Evolutionary conservation across 129 eudicot genomes (phyloP).

Genomic region (Tagetes patula): DNA sequence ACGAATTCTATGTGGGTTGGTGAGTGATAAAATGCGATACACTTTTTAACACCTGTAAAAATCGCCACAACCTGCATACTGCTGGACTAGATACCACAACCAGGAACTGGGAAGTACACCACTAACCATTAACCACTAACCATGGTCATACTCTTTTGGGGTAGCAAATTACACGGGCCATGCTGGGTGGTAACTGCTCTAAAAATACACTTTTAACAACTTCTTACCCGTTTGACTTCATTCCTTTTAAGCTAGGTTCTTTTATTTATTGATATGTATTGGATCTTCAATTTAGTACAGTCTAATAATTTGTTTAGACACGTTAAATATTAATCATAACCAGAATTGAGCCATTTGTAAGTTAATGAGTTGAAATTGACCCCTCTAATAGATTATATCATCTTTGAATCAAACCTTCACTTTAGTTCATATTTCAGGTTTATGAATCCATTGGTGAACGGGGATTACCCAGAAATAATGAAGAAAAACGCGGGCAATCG

Average conservation of each 20-base stretch:
- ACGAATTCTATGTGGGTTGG: constrained; percentile 72
- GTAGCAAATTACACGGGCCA: neutral
- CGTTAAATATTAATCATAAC: neutral
- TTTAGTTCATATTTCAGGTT: constrained; percentile 41
- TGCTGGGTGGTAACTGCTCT: neutral
- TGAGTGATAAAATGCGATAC: constrained; percentile 31
- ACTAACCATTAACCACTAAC: too few relatives aligned
- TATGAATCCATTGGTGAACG: constrained; percentile 57
- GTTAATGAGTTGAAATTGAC: neutral
- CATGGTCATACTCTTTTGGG: neutral
- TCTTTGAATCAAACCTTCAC: too few relatives aligned
- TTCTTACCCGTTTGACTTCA: neutral
- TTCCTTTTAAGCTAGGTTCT: neutral
- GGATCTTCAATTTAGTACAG: neutral
- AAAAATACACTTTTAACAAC: neutral
- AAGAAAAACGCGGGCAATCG: constrained; percentile 54
- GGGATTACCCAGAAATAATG: constrained; percentile 68
- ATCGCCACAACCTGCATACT: too few relatives aligned
- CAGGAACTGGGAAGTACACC: neutral
- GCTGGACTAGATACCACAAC: neutral
- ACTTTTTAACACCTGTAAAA: too few relatives aligned
- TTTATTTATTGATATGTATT: neutral
- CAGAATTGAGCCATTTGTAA: neutral
- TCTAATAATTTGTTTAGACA: neutral
- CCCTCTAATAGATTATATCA: neutral